Evolutionary conservation across 2,329 filamentous ascomycete species (phyloP), one percentile per base, ranked within the genome.

Genomic region (Cadophora gregata): DNA sequence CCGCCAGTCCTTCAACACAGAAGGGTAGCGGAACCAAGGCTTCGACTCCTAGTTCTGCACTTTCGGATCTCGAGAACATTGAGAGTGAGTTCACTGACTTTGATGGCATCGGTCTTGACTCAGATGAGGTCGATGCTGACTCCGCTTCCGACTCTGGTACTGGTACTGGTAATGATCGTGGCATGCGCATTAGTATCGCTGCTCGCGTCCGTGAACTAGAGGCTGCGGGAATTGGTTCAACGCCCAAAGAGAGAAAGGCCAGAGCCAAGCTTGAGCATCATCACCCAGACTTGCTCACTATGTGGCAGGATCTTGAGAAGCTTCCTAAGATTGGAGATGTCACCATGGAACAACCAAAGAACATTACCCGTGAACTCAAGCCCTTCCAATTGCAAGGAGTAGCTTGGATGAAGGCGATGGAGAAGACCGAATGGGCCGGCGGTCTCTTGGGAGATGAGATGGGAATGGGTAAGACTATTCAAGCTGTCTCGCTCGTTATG

Each of bases 381-480:
- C 90, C 91, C 0, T 99, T 98, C 77, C 96, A 99, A 76, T 88
- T 97, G 5, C 91, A 97, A 79, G 96, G 96, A 4, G 83, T 99
- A 47, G 90, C 93, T 60, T 99, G 96, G 96, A 96, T 99, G 93
- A 88, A 86, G 68, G 89, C 86, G 64, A 97, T 98, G 85, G 96
- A 99, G 77, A 83, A 92, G 79, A 91, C 88, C 0, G 81, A 90
- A 47, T 98, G 94, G 86, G 92, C 89, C 75, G 96, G 96, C 21
- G 96, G 96, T 16, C 83, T 99, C 2, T 85, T 99, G 1, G 96
- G 96, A 67, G 96, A 99, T 73, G 96, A 99, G 80, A 99, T 99
- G 96, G 96, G 96, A 7, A 92, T 99, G 81, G 96, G 96, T 59
- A 99, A 99, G 82, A 99, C 96, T 0, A 98, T 99, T 60, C 96